Conservation (phyloP, 768 basidiomycete species). For the Inosperma sp. region DNA sequence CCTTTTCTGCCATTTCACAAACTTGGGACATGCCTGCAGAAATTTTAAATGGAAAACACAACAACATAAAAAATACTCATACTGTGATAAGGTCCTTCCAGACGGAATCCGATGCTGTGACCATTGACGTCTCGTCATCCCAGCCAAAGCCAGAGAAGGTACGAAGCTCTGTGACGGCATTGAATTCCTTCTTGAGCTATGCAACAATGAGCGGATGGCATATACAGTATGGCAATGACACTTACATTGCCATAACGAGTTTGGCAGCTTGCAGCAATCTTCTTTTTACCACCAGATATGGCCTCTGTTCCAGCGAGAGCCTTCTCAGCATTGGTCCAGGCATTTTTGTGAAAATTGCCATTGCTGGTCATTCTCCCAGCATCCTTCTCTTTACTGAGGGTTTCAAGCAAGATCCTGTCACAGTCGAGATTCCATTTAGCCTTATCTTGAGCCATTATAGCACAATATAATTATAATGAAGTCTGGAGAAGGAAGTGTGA, state of each 20-base stretch:
- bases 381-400: conserved; percentile 14
- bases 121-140: conserved; percentile 21
- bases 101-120: conserved; percentile 27
- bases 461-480: neutral
- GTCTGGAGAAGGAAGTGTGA: neutral
- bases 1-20: conserved; percentile 21
- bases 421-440: conserved; percentile 15
- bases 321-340: conserved; percentile 17
- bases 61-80: conserved; percentile 3
- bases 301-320: conserved; percentile 14
- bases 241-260: conserved; percentile 14
- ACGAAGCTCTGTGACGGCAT: conserved; percentile 17
- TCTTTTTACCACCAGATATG: conserved; percentile 11
- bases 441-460: neutral
- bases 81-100: conserved; percentile 18
- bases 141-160: conserved; percentile 28
- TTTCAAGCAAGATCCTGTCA: conserved; percentile 18
- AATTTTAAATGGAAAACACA: neutral
- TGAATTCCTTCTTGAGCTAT: conserved; percentile 23
- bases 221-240: neutral
- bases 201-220: conserved; percentile 5
- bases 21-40: conserved; percentile 13
- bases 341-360: conserved; percentile 14
- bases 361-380: conserved; percentile 19
- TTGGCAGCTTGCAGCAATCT: conserved; percentile 16